phyloP scores from a whole-genome alignment of 2,329 filamentous ascomycete genomes.

The Verticillium nubilum region DNA sequence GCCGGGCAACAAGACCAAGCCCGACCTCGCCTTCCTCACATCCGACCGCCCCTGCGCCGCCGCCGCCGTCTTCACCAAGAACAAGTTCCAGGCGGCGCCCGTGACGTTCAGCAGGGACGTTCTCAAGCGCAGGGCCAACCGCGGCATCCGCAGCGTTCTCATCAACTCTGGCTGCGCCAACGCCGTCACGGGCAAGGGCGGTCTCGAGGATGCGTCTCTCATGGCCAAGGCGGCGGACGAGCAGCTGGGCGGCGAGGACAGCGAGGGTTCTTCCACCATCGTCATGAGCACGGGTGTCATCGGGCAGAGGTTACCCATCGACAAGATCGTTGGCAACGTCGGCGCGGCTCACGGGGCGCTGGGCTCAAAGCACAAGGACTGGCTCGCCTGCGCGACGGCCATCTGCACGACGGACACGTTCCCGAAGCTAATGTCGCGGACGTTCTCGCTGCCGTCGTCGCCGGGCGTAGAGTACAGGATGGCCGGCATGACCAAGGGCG shows the following conservation, averaged over 20 bases:
- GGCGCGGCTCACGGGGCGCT: conserved; percentile 69
- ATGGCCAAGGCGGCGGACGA: conserved; percentile 80
- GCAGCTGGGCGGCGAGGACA: conserved; percentile 39
- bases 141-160: conserved; percentile 73
- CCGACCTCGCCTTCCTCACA: conserved; percentile 82
- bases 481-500: conserved; percentile 94
- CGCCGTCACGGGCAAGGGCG: conserved; percentile 88
- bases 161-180: conserved; percentile 97
- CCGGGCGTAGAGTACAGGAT: conserved; percentile 72
- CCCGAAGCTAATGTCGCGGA: conserved; percentile 83
- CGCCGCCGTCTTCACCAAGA: conserved; percentile 93
- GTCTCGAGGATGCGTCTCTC: conserved; percentile 76
- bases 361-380: conserved; percentile 73
- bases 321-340: conserved; percentile 81
- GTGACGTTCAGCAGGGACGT: conserved; percentile 79
- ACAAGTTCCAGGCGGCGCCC: conserved; percentile 95
- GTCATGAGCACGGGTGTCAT: conserved; percentile 99
- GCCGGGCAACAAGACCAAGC: conserved; percentile 82
- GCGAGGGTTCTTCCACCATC: conserved; percentile 51
- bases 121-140: conserved; percentile 59
- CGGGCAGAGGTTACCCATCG: conserved; percentile 85
- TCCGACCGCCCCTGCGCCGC: conserved; percentile 83
- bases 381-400: conserved; percentile 79
- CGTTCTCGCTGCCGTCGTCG: conserved; percentile 79
- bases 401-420: conserved; percentile 99